These are phyloP conservation scores for Penicillium sp. DNA, from an alignment of 2,329 filamentous ascomycete genomes.

Conservation along the genomic window DNA sequence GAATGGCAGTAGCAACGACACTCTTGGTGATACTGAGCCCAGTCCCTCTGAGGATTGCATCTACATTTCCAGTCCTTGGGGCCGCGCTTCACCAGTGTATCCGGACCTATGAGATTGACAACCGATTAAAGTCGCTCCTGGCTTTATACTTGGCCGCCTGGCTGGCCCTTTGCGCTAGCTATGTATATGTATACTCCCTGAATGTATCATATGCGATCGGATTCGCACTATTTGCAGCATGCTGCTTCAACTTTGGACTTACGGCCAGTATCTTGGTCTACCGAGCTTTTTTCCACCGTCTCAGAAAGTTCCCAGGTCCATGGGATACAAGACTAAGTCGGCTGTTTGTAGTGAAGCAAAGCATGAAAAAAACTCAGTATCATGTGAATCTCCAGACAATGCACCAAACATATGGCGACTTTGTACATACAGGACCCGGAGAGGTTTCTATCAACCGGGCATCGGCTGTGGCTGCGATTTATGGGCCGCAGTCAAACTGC, in stretches of 20 bases:
- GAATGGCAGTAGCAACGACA: not conserved
- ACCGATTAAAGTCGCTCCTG: not conserved
- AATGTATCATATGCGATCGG: not conserved
- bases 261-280: slow-evolving; percentile 13
- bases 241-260: slow-evolving; percentile 8
- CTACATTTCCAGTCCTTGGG: not conserved
- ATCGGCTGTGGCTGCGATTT: slow-evolving; percentile 15
- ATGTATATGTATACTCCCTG: slow-evolving; percentile 1
- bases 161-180: not conserved
- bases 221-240: not conserved
- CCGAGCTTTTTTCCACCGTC: slow-evolving; percentile 24
- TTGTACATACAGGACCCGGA: slow-evolving; percentile 38
- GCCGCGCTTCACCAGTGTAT: slow-evolving; percentile 4
- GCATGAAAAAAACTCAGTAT: slow-evolving; percentile 26
- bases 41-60: not conserved
- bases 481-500: slow-evolving; percentile 17
- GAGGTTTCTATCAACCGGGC: slow-evolving; percentile 24
- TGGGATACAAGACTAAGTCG: slow-evolving; percentile 24
- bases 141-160: not conserved
- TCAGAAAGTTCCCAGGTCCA: slow-evolving; percentile 21
- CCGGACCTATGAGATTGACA: slow-evolving; percentile 2
- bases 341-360: slow-evolving; percentile 28
- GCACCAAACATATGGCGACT: slow-evolving; percentile 40
- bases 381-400: slow-evolving; percentile 34
- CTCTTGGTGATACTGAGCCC: not conserved